These are phyloP conservation scores for Neckera pumila DNA, from an alignment of 225 moss, liverwort and hornwort genomes.

Conservation along the genomic window DNA sequence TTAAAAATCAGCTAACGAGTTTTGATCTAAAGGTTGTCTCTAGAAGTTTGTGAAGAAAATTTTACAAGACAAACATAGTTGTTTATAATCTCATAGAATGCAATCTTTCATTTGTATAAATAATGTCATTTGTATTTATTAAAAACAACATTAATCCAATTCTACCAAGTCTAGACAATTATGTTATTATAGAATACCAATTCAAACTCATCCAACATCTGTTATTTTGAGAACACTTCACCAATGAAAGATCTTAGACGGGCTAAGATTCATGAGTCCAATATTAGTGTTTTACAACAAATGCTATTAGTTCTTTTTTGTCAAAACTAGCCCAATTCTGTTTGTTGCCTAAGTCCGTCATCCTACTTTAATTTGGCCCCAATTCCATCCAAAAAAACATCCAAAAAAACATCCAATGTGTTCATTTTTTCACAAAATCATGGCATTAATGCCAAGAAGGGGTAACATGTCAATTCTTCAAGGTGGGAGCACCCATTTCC, in stretches of 20 bases:
- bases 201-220: neutral
- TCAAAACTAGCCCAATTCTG: too few species aligned
- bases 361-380: neutral
- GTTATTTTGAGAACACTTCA: neutral
- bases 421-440: too few species aligned
- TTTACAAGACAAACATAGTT: neutral
- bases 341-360: too few species aligned
- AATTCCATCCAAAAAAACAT: neutral
- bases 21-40: fast-evolving
- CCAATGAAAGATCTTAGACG: neutral
- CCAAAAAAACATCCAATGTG: too few species aligned
- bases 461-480: too few species aligned
- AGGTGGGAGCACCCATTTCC: too few species aligned
- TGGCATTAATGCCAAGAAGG: too few species aligned
- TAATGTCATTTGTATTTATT: too few species aligned
- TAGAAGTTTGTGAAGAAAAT: neutral
- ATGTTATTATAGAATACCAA: neutral
- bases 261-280: neutral
- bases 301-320: neutral
- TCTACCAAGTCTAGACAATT: neutral
- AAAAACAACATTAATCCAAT: neutral
- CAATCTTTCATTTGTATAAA: too few species aligned
- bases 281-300: neutral
- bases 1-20: fast-evolving
- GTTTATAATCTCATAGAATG: neutral